phyloP scores from a whole-genome alignment of 352 stramenopile genomes.

The Nothophytophthora sp. region DNA sequence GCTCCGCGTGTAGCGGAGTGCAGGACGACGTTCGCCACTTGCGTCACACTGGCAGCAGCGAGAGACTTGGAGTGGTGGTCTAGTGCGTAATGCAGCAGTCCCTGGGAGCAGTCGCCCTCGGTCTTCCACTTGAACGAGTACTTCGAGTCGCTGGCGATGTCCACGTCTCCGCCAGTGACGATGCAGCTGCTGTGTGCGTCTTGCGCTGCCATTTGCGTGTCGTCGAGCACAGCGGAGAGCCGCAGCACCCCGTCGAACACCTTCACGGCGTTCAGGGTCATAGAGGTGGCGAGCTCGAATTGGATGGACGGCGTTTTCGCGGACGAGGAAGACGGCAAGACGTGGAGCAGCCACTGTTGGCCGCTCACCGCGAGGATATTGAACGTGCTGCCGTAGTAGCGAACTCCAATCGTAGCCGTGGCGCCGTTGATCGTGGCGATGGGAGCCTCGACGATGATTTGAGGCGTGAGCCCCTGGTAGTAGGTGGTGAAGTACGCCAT shows the following conservation, averaged over 20 bases:
- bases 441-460: conserved; percentile 49
- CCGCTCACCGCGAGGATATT: conserved; percentile 50
- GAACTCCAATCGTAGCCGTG: conserved; percentile 21
- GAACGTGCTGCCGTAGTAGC: conserved; percentile 45
- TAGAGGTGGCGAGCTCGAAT: conserved; percentile 44
- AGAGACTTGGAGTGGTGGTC: conserved; percentile 62
- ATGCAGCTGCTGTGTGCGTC: conserved; percentile 69
- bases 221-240: conserved; percentile 38
- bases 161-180: conserved; percentile 45
- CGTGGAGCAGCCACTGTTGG: conserved; percentile 66
- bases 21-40: conserved; percentile 37
- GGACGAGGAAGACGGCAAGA: conserved; percentile 17
- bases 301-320: conserved; percentile 25
- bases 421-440: conserved; percentile 56
- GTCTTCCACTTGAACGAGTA: conserved; percentile 72
- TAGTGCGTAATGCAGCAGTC: conserved; percentile 64
- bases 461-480: conserved; percentile 56
- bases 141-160: conserved; percentile 40
- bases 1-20: conserved; percentile 52
- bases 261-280: conserved; percentile 31
- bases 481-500: conserved; percentile 75
- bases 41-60: conserved; percentile 34
- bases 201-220: conserved; percentile 47
- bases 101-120: conserved; percentile 46
- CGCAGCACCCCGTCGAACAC: conserved; percentile 51